Base-by-base conservation (phyloP, 441 rosid species). In the Erodium texanum region DNA sequence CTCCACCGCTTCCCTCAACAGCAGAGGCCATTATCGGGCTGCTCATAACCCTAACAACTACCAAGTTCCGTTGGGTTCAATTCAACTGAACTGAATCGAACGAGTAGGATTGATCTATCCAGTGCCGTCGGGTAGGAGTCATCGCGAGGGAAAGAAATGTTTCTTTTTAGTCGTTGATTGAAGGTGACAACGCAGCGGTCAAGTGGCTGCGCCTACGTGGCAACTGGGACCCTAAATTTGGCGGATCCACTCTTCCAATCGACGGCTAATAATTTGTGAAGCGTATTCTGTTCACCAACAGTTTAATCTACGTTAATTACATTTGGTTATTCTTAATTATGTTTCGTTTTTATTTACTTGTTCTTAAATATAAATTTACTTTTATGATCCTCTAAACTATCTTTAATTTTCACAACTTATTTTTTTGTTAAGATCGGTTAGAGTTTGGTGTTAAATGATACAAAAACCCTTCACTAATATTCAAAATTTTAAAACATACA, bases 1-100 rank as follows among this genome's bases (percentile, higher is more conserved):
- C 84, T 34, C 75, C 83, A 32, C 71, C 77, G 66, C 62, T 52
- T 27, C 73, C 71, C 69, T 77, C 84, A 20, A 80, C 29, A 41
- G 76, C 59, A 29, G 75, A 36, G 20, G 79, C 70, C 77, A 78
- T 66, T 73, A 75, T 16, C 23, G 23, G 18, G 20, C n/a, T 43
- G 50, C 50, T 43, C 50, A 43, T 12, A 43, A 43, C 50, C 50
- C 50, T 48, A 48, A 8, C 38, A 0, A 34, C n/a, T n/a, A n/a
- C n/a, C n/a, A n/a, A n/a, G 54, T 5, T 48, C 54, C 54, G 18
- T 43, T 10, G 1, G n/a, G 50, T 48, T 48, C 19, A 2, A 15
- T 14, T 3, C 54, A n/a, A 48, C 5, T 48, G 19, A 48, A 34
- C 43, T 38, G 43, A 38, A 38, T 38, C 38, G 38, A 34, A 10